Evolutionary conservation across 2,329 filamentous ascomycete genomes (phyloP).

Genomic region (Sclerotinia minor): DNA sequence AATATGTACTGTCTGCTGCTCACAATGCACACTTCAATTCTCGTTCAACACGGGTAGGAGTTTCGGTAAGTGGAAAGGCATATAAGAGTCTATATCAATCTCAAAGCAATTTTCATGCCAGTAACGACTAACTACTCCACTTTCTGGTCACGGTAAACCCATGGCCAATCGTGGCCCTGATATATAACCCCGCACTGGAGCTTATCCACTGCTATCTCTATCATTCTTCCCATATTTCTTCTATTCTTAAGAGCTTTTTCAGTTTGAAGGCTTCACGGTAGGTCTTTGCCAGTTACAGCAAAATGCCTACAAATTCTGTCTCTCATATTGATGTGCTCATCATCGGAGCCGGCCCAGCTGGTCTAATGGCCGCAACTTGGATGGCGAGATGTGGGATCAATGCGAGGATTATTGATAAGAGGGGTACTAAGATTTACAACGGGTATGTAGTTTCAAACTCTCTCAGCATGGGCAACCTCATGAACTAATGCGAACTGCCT

Average conservation of each 20-base stretch:
- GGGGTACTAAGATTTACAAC: conserved; percentile 41
- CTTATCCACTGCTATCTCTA: too few relatives aligned
- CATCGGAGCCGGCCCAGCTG: conserved; percentile 52
- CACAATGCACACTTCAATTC: background rate
- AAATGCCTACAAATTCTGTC: background rate
- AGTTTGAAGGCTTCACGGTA: background rate
- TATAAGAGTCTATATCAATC: background rate
- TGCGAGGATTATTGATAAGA: conserved; percentile 51
- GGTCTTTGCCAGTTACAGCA: background rate
- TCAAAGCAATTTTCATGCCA: background rate
- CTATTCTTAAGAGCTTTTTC: background rate
- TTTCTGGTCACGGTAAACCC: background rate
- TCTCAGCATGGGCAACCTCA: background rate
- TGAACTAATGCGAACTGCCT: background rate
- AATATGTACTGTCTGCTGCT: background rate
- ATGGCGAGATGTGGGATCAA: conserved; percentile 51
- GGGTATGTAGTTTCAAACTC: conserved; percentile 25
- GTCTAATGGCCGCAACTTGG: conserved; percentile 52
- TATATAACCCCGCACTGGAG: background rate
- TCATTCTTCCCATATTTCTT: background rate
- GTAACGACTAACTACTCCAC: too few relatives aligned
- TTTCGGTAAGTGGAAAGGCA: background rate
- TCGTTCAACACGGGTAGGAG: background rate
- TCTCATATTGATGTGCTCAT: conserved; percentile 49
- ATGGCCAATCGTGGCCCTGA: background rate